These are phyloP conservation scores for Fragilariopsis cylindrus DNA, from an alignment of 108 stramenopile species.

Conservation along the genomic window DNA sequence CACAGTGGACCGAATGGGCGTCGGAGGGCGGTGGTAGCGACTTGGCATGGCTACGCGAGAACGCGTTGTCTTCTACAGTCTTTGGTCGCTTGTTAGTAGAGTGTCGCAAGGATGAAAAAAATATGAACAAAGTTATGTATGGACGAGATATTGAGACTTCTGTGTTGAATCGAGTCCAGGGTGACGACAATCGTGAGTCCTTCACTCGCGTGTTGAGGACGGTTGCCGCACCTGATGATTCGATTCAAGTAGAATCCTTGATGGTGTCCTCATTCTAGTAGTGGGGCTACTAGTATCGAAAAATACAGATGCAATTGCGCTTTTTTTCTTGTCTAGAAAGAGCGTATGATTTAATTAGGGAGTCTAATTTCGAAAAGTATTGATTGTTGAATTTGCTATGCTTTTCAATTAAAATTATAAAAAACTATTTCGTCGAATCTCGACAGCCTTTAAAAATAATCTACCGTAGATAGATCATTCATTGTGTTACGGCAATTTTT, in stretches of 20 bases:
- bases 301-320: no score
- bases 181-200: conserved; percentile 15
- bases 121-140: conserved; percentile 29
- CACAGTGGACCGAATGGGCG: conserved; percentile 30
- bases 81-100: conserved; percentile 40
- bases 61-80: conserved; percentile 15
- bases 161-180: conserved; percentile 27
- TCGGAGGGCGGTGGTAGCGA: conserved; percentile 14
- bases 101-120: conserved; percentile 25
- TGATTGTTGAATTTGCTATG: no score
- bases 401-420: no score
- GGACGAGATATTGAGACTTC: conserved; percentile 31
- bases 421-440: no score
- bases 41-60: conserved; percentile 5
- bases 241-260: conserved; percentile 29
- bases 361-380: no score
- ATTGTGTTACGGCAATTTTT: no score
- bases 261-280: conserved; percentile 19
- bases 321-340: no score
- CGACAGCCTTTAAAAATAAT: no score
- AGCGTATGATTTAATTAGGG: no score
- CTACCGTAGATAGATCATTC: no score
- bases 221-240: conserved; percentile 21
- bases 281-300: no score
- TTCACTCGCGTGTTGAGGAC: conserved; percentile 27